Conservation (phyloP, 2,329 filamentous ascomycete genomes). For the Zarea fungicola region DNA sequence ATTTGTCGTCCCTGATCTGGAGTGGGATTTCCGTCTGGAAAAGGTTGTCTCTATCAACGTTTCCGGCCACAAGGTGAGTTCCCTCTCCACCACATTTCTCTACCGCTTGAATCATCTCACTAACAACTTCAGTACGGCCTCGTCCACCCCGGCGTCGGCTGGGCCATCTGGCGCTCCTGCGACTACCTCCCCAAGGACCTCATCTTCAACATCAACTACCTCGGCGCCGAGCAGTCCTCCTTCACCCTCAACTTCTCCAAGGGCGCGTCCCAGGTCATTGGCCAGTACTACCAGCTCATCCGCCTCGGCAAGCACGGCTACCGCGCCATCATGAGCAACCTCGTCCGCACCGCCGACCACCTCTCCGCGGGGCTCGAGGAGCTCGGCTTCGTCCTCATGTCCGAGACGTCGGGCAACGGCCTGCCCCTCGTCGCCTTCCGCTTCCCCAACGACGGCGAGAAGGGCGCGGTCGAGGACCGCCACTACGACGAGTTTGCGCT, state of each 20-base stretch:
- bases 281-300: slow-evolving; percentile 96
- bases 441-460: slow-evolving; percentile 53
- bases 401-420: slow-evolving; percentile 67
- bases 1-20: slow-evolving; percentile 75
- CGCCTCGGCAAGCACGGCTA: slow-evolving; percentile 91
- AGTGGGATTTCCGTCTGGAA: slow-evolving; percentile 89
- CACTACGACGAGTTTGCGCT: slow-evolving; percentile 70
- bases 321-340: slow-evolving; percentile 87
- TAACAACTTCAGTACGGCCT: slow-evolving; percentile 43
- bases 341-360: slow-evolving; percentile 86
- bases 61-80: slow-evolving; percentile 75
- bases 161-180: slow-evolving; percentile 82
- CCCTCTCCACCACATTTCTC: slow-evolving; percentile 32
- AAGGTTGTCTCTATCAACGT: slow-evolving; percentile 92
- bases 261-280: slow-evolving; percentile 89
- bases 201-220: slow-evolving; percentile 99
- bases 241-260: slow-evolving; percentile 98
- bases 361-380: slow-evolving; percentile 66
- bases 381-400: slow-evolving; percentile 85
- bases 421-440: slow-evolving; percentile 89
- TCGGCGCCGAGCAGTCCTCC: slow-evolving; percentile 89
- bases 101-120: neutral
- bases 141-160: slow-evolving; percentile 88
- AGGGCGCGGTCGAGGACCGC: slow-evolving; percentile 44
- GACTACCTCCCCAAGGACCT: slow-evolving; percentile 84